Evolutionary conservation across 495 filamentous ascomycete species (phyloP).

Genomic region (Platismatia glauca): DNA sequence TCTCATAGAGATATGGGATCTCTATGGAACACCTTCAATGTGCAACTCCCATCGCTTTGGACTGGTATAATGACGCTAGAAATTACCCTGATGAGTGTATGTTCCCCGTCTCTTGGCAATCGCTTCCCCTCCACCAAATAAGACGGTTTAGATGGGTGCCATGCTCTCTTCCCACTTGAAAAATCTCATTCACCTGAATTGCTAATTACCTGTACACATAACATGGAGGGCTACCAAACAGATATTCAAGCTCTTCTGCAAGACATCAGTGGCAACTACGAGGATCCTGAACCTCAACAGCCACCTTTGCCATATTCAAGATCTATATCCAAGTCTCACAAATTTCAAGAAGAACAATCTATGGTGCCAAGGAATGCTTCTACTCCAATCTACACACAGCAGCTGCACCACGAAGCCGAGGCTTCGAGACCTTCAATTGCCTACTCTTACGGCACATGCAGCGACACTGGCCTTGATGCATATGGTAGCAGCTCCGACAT

Average conservation of each 20-base stretch:
- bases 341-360: not conserved
- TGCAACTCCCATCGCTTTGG: not conserved
- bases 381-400: not conserved
- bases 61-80: not conserved
- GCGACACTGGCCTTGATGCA: not conserved
- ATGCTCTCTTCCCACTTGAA: not conserved
- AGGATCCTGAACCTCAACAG: not conserved
- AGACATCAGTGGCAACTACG: slow-evolving; percentile 8
- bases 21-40: not conserved
- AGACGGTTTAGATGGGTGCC: not conserved
- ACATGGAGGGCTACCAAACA: slow-evolving; percentile 3
- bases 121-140: not conserved
- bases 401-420: not conserved
- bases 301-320: not conserved
- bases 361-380: not conserved
- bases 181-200: not conserved
- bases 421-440: slow-evolving; percentile 1
- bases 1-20: not conserved
- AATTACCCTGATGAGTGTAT: not conserved
- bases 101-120: not conserved
- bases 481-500: slow-evolving; percentile 10
- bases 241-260: slow-evolving; percentile 6
- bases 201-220: not conserved
- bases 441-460: not conserved
- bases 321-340: not conserved